A percentile compares a stretch with the other conserved stretches of the same genome.
These are phyloP conservation scores for Ilyonectria mors-panacis DNA, from an alignment of 2,329 filamentous ascomycete genomes.

Conservation along the genomic window DNA sequence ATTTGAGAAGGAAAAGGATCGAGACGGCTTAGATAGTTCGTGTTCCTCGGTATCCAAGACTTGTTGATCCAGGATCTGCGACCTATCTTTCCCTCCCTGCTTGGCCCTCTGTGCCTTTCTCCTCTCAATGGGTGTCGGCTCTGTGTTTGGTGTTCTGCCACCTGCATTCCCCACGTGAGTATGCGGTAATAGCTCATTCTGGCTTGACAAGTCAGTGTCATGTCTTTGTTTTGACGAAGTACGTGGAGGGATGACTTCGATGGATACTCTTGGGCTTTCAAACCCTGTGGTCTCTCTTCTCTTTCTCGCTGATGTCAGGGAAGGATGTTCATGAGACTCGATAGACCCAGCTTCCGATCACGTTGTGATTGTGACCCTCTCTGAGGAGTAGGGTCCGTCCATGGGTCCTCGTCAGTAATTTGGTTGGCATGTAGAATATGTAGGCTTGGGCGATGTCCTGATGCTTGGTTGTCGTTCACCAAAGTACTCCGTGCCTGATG, in stretches of 20 bases:
- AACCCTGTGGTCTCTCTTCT: not conserved
- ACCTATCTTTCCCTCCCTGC: not conserved
- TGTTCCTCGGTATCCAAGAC: not conserved
- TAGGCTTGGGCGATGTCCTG: too few relatives aligned
- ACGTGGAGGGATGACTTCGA: constrained; percentile 46
- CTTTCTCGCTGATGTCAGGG: not conserved
- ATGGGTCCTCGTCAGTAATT: not conserved
- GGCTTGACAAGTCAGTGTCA: not conserved
- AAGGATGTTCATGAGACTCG: not conserved
- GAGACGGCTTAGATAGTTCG: not conserved
- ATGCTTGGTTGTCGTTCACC: not conserved
- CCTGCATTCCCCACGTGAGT: not conserved
- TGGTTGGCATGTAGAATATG: not conserved
- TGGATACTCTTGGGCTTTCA: constrained; percentile 37
- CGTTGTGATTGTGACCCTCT: not conserved
- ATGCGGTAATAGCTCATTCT: not conserved
- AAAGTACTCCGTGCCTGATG: not conserved
- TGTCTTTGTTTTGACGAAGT: constrained; percentile 46
- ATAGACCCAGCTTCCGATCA: not conserved
- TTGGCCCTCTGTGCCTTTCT: not conserved
- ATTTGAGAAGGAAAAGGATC: constrained; percentile 3
- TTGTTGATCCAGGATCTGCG: not conserved
- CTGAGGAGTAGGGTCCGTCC: not conserved
- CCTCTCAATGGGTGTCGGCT: not conserved
- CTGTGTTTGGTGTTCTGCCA: not conserved